Conservation (phyloP, 768 basidiomycete species). For the Xanthoconium stramineum region DNA sequence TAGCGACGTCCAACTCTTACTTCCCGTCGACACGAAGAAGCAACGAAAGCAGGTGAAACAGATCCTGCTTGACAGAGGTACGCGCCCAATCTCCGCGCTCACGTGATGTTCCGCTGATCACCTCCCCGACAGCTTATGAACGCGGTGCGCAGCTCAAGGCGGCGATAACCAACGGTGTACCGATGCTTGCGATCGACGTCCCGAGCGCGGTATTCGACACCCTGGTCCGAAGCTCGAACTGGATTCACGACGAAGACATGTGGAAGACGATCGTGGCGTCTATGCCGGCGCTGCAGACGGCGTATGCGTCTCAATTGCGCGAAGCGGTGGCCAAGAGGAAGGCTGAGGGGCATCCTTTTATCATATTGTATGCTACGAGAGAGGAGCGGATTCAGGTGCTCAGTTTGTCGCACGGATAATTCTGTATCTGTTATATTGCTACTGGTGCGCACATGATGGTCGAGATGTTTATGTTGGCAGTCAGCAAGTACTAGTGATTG, state of each 20-base stretch:
- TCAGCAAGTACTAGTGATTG: too few species aligned
- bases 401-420: conserved; percentile 29
- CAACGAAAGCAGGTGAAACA: conserved; percentile 70
- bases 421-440: not conserved
- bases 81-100: not conserved
- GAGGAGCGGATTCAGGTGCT: conserved; percentile 70
- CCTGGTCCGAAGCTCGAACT: conserved; percentile 53
- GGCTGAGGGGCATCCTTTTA: conserved; percentile 57
- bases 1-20: conserved; percentile 58
- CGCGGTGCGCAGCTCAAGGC: conserved; percentile 54
- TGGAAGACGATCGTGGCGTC: conserved; percentile 59
- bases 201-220: conserved; percentile 56
- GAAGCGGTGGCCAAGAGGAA: conserved; percentile 63
- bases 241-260: conserved; percentile 73
- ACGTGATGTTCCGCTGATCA: not conserved
- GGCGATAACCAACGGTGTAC: conserved; percentile 57
- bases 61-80: conserved; percentile 67
- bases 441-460: not conserved
- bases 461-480: not conserved
- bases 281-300: conserved; percentile 55
- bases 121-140: conserved; percentile 53
- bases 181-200: conserved; percentile 73
- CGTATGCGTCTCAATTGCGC: conserved; percentile 65
- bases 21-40: conserved; percentile 71
- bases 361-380: conserved; percentile 63